Percentiles rank a stretch among this genome's conserved stretches.
These are phyloP conservation scores for Melianthus villosus DNA, from an alignment of 441 rosid genomes.

Conservation along the genomic window DNA sequence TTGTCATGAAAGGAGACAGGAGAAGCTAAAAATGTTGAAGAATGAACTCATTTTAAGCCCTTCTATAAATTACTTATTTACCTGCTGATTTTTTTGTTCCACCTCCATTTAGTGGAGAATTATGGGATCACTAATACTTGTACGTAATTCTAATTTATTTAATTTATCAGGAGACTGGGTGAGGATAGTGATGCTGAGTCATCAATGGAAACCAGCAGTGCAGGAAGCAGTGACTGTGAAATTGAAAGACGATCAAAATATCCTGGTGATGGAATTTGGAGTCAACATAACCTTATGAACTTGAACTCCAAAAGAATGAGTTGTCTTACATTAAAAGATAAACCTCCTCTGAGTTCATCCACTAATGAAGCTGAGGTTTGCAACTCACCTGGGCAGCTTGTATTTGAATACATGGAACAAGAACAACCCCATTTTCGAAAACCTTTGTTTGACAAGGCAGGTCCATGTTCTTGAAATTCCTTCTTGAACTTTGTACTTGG, in stretches of 20 bases:
- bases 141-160: neutral
- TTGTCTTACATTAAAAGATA: slow-evolving; percentile 9
- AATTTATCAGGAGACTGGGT: slow-evolving; percentile 11
- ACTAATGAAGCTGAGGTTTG: slow-evolving; percentile 9
- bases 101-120: neutral
- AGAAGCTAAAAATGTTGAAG: too few relatives aligned
- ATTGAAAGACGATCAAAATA: slow-evolving; percentile 10
- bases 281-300: slow-evolving; percentile 8
- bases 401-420: slow-evolving; percentile 13
- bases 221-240: slow-evolving; percentile 14
- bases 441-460: slow-evolving; percentile 18
- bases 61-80: neutral
- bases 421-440: slow-evolving; percentile 16
- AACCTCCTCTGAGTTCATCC: slow-evolving; percentile 9
- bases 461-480: neutral
- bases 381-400: slow-evolving; percentile 9
- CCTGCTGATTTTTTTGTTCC: neutral
- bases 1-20: too few relatives aligned
- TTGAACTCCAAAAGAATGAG: slow-evolving; percentile 11
- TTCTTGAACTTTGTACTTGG: neutral
- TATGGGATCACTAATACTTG: too few relatives aligned
- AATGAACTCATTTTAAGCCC: too few relatives aligned
- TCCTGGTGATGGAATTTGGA: slow-evolving; percentile 7
- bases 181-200: slow-evolving; percentile 18
- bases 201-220: slow-evolving; percentile 13